phyloP scores from a whole-genome alignment of 2,329 filamentous ascomycete genomes.

The Xylaria sp. region DNA sequence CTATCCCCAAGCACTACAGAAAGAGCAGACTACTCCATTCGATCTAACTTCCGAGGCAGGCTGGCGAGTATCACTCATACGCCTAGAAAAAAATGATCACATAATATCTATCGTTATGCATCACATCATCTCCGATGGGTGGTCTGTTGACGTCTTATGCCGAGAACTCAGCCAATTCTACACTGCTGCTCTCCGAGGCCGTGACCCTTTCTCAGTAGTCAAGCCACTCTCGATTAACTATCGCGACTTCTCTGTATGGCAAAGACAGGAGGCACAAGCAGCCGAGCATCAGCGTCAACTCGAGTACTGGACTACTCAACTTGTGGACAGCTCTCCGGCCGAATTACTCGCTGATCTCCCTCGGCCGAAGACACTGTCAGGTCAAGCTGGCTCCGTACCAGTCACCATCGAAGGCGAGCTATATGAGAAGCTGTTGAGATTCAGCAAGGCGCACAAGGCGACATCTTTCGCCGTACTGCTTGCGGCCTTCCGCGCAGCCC shows the following conservation, averaged over 20 bases:
- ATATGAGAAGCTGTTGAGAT: slow-evolving; percentile 5
- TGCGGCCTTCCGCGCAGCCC: slow-evolving; percentile 19
- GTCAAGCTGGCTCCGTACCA: slow-evolving; percentile 10
- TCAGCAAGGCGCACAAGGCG: slow-evolving; percentile 3
- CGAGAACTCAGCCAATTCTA: slow-evolving; percentile 17
- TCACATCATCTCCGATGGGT: slow-evolving; percentile 22
- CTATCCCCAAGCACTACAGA: slow-evolving; percentile 7
- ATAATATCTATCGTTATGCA: slow-evolving; percentile 22
- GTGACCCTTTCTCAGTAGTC: slow-evolving; percentile 10
- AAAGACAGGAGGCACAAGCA: slow-evolving; percentile 12
- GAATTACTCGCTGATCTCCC: slow-evolving; percentile 16
- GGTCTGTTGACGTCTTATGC: slow-evolving; percentile 17
- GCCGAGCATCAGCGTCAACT: slow-evolving; percentile 14
- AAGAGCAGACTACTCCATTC: slow-evolving; percentile 20
- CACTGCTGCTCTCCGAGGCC: slow-evolving; percentile 15
- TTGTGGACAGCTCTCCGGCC: slow-evolving; percentile 13
- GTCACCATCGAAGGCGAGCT: slow-evolving; percentile 16
- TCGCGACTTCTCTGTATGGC: slow-evolving; percentile 21
- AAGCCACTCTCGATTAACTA: slow-evolving; percentile 16
- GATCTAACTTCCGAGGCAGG: slow-evolving; percentile 17
- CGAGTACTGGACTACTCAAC: slow-evolving; percentile 16
- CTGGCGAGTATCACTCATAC: slow-evolving; percentile 16
- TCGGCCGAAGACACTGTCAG: slow-evolving; percentile 4
- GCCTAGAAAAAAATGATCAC: slow-evolving; percentile 15
- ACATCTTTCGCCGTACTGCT: slow-evolving; percentile 18